Percentiles rank a stretch among this genome's conserved stretches.
phyloP scores from a whole-genome alignment of 495 filamentous ascomycete species.

The Antarctomyces pellizariae region DNA sequence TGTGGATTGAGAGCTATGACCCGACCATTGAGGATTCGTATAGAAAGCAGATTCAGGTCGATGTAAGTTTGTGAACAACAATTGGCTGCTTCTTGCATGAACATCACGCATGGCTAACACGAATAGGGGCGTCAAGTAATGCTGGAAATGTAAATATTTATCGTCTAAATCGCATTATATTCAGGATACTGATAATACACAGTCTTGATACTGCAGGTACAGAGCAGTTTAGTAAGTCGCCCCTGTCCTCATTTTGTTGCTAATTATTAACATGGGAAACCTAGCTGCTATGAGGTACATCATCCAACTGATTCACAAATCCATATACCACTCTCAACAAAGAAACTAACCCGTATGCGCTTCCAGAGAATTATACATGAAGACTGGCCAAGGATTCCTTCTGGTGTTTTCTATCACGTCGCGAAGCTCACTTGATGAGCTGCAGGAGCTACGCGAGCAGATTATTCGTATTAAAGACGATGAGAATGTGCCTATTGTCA shows the following conservation, averaged over 20 bases:
- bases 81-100: background rate
- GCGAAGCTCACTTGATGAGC: slow-evolving; percentile 61
- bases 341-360: background rate
- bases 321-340: slow-evolving; percentile 4
- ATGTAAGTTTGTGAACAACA: slow-evolving; percentile 64
- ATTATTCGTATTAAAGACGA: slow-evolving; percentile 96
- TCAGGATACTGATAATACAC: slow-evolving; percentile 9
- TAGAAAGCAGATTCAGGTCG: slow-evolving; percentile 78
- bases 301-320: slow-evolving; percentile 3
- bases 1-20: slow-evolving; percentile 98
- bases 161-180: background rate
- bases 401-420: slow-evolving; percentile 95
- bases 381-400: slow-evolving; percentile 86
- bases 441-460: slow-evolving; percentile 75
- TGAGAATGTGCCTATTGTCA: slow-evolving; percentile 73
- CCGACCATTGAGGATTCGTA: slow-evolving; percentile 98
- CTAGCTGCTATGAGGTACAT: slow-evolving; percentile 47
- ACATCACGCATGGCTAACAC: slow-evolving; percentile 6
- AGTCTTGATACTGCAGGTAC: slow-evolving; percentile 93
- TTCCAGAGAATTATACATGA: slow-evolving; percentile 81
- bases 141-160: slow-evolving; percentile 62
- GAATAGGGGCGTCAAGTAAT: slow-evolving; percentile 78
- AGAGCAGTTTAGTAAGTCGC: slow-evolving; percentile 80
- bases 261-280: slow-evolving; percentile 5
- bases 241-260: slow-evolving; percentile 8